A percentile compares a stretch with the other conserved stretches of the same genome.
Conservation (phyloP, 495 filamentous ascomycete species). For the Lophiostoma macrostomum region DNA sequence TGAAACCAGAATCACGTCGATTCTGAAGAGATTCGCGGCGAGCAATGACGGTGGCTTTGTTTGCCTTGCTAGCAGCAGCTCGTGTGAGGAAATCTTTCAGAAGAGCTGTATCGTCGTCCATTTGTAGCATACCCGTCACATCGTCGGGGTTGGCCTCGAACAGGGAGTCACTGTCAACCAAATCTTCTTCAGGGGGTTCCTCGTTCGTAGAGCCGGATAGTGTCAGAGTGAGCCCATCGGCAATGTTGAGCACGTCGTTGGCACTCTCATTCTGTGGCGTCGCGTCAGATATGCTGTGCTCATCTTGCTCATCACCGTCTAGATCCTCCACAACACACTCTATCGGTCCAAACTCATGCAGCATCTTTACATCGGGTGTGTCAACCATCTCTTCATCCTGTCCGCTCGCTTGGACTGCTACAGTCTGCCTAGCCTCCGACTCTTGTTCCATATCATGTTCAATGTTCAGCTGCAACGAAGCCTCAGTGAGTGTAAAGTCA, state of each 20-base stretch:
- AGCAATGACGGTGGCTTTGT: conserved; percentile 43
- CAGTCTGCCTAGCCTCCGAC: no score
- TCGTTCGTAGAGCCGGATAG: no score
- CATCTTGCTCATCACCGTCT: no score
- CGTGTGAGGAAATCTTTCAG: conserved; percentile 61
- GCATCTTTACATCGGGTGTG: no score
- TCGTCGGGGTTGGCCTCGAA: conserved; percentile 11
- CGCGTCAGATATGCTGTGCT: no score
- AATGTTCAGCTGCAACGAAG: conserved; percentile 9
- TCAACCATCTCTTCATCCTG: no score
- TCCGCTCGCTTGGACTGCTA: not conserved
- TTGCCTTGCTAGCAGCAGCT: conserved; percentile 58
- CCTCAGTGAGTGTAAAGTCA: not conserved
- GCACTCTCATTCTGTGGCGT: not conserved
- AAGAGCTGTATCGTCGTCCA: conserved; percentile 56
- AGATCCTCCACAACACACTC: not conserved
- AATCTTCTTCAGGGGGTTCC: no score
- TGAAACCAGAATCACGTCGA: conserved; percentile 42
- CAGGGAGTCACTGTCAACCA: no score
- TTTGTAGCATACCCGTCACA: conserved; percentile 23
- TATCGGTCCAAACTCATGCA: not conserved
- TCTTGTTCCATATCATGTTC: conserved; percentile 12
- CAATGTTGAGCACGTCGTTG: conserved; percentile 6
- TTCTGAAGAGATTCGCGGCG: conserved; percentile 36
- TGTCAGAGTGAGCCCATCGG: conserved; percentile 23